phyloP scores from a whole-genome alignment of 139 green algal species.

The Chlamydomonas schloesseri region DNA sequence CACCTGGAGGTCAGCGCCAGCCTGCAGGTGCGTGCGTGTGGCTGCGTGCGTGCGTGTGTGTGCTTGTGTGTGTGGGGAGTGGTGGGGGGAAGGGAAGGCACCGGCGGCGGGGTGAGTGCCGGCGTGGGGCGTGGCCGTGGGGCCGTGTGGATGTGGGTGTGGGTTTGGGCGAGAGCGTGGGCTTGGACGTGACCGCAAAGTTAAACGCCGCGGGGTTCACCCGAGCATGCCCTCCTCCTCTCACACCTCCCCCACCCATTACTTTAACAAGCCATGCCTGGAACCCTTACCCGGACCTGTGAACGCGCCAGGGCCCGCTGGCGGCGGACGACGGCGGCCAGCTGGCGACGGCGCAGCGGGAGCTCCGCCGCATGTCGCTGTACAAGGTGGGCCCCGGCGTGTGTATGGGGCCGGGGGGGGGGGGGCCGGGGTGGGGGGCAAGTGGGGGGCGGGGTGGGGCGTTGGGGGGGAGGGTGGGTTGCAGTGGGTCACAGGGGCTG shows the following conservation, averaged over 20 bases:
- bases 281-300: too few species aligned
- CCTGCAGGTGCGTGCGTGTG: slow-evolving; percentile 32
- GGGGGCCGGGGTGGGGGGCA: background rate
- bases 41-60: background rate
- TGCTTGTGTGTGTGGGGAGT: background rate
- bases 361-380: slow-evolving; percentile 91
- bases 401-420: background rate
- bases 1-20: slow-evolving; percentile 90
- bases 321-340: slow-evolving; percentile 42
- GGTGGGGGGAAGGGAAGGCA: background rate
- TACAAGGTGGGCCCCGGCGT: slow-evolving; percentile 88
- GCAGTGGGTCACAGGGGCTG: too few species aligned
- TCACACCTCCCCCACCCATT: too few species aligned
- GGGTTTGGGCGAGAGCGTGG: too few species aligned
- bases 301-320: slow-evolving; percentile 19
- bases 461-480: background rate
- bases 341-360: slow-evolving; percentile 77
- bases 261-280: too few species aligned
- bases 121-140: too few species aligned
- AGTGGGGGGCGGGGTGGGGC: background rate
- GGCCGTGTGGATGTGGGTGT: too few species aligned
- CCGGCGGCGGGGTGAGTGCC: too few species aligned
- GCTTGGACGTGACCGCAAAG: too few species aligned
- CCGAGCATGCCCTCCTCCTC: too few species aligned
- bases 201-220: too few species aligned